Conservation (phyloP, 805 yeast species). For the Komagataella ulmi region DNA sequence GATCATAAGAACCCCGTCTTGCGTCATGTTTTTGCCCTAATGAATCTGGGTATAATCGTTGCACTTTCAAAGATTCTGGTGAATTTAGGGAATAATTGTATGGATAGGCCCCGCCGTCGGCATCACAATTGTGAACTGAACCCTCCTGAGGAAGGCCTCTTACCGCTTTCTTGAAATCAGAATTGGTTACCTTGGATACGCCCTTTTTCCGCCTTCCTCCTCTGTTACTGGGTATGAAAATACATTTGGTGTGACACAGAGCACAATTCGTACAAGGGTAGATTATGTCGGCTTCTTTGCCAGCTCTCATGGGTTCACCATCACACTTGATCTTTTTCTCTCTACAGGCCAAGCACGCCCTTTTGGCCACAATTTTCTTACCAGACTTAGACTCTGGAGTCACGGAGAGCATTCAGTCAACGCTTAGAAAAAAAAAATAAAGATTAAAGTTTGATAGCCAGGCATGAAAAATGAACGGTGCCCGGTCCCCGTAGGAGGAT, state of each 20-base stretch:
- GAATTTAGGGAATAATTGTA: not conserved
- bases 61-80: not conserved
- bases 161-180: not conserved
- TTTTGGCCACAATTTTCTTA: conserved; percentile 29
- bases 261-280: conserved; percentile 35
- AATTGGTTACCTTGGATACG: not conserved
- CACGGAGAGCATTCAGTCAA: not conserved
- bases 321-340: conserved; percentile 57
- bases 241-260: conserved; percentile 30
- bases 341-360: conserved; percentile 53
- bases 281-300: conserved; percentile 4
- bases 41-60: not conserved
- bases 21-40: not conserved
- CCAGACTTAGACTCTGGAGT: not conserved
- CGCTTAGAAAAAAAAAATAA: not conserved
- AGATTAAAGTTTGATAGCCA: not conserved
- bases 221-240: conserved; percentile 40
- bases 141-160: not conserved
- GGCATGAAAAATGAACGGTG: not conserved
- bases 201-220: conserved; percentile 38
- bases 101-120: not conserved
- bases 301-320: conserved; percentile 29
- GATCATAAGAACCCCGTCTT: not conserved
- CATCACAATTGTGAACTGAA: not conserved
- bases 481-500: not conserved